Base-by-base conservation (phyloP, 2,329 filamentous ascomycete genomes). In the Aspergillus brasiliensis region DNA sequence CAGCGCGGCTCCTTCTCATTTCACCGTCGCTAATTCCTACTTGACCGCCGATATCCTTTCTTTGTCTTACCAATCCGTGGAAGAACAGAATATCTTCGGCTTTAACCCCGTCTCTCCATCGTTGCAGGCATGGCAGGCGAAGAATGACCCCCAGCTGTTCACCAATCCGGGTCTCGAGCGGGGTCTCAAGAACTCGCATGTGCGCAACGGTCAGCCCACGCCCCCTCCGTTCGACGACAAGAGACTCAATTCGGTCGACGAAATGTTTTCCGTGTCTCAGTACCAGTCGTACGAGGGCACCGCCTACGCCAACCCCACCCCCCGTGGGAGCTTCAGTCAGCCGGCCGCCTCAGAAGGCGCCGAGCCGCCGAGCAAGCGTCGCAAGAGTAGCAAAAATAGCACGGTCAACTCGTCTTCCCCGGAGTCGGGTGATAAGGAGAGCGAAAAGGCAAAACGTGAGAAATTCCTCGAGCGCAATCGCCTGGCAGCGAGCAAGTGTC, bases 391-490 rank as follows among this genome's bases (percentile, higher is more conserved):
- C n/a, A n/a, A n/a, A n/a, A n/a, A 44, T 34, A 11, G 31, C 40
- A 13, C 40, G 23, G 3, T 7, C 11, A n/a, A 28, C 5, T 25
- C 21, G 8, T 31, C 49, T 2, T 57, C 58, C 0, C 49, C 58
- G 1, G 31, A 23, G 6, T 11, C 34, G 0, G 25, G 31, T 27
- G 34, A 19, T 13, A 27, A 25, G 10, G 17, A 25, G 8, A 25
- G 49, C 4, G 49, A 56, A 3, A 21, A 21, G 10, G 13, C 38
- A 2, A 81, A 82, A 64, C 79, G 80, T 7, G 78, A 81, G 54
- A 80, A 80, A 47, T 83, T 83, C 67, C 79, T 86, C 19, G 84
- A 86, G 68, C 83, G 85, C 65, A 87, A 87, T 66, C 81, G 84
- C 2, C 71, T 85, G 1, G 84, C 84, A 3, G 84, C 84, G 3